Conservation (phyloP, 202 grass and related monocot species). For the Cymbopogon flexuosus region DNA sequence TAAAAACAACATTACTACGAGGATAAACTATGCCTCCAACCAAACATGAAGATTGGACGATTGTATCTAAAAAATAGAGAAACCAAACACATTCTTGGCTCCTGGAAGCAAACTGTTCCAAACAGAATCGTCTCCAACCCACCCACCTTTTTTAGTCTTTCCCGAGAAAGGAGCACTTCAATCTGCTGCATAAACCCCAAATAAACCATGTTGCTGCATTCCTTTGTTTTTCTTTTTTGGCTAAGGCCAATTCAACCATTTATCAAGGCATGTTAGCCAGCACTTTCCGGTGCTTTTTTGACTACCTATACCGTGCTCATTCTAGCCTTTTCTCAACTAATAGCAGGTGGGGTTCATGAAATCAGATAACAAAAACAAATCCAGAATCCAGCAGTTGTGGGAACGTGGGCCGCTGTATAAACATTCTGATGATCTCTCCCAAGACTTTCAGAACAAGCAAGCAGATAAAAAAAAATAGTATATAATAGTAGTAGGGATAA, state of each 20-base stretch:
- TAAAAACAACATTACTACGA: too few species aligned
- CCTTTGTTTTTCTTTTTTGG: not conserved
- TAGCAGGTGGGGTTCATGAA: conserved; percentile 2
- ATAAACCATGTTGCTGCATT: not conserved
- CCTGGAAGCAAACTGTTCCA: not conserved
- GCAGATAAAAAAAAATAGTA: conserved; percentile 5
- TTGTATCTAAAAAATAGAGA: too few species aligned
- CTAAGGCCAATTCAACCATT: not conserved
- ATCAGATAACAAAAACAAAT: conserved; percentile 18
- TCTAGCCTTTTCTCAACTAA: not conserved
- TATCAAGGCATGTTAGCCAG: not conserved
- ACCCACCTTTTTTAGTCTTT: not conserved
- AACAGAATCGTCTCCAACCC: not conserved
- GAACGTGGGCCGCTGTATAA: conserved; percentile 11
- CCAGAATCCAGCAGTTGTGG: conserved; percentile 11
- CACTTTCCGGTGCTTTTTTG: not conserved
- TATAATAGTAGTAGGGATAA: too few species aligned
- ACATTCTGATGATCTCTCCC: not conserved
- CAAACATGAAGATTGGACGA: too few species aligned
- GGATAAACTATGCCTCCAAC: too few species aligned
- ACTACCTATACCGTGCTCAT: not conserved
- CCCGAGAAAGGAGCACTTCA: not conserved
- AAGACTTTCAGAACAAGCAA: conserved; percentile 16
- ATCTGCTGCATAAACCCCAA: not conserved
- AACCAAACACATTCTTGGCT: too few species aligned